Evolutionary conservation across 352 stramenopile genomes (phyloP), one percentile per base, ranked within the genome.

Genomic region (Phytophthora pini): DNA sequence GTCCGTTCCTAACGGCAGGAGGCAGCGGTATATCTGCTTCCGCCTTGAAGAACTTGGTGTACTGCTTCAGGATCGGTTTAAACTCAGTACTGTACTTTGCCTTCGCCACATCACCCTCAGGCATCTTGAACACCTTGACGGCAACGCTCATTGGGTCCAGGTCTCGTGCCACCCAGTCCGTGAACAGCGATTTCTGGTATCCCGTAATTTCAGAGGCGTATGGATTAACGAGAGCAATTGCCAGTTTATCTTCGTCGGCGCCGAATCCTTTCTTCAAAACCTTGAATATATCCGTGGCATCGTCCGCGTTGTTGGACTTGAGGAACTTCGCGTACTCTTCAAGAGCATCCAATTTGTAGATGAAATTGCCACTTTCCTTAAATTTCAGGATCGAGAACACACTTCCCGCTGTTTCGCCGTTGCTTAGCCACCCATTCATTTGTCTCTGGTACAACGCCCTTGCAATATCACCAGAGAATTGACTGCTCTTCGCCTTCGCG

Each of bases 301-400:
- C n/a, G 27, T 32, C 2, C 3, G 31, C 17, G 15, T 56, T 43
- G 1, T 32, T 34, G 5, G 31, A 4, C 4, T 43, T 44, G 5
- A 56, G 39, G 10, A 56, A 22, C 20, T 45, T 45, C 4, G 31
- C 11, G 17, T 56, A 56, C 4, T 32, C 17, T 10, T 45, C 20
- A 12, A 56, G 22, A 7, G 11, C 17, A 12, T 20, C 17, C 31
- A 56, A 5, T 22, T 56, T 56, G 6, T 13, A 12, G 31, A 5
- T 24, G 17, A 31, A 17, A 10, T 10, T 7, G 8, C 4, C 32
- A 15, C 31, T 12, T 9, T 43, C 9, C 17, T 53, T 31, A 11
- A 61, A n/a, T 11, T 54, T 61, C 22, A 61, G 15, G 0, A 61
- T 12, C 17, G 9, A 10, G 22, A 54, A 38, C 36, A 54, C 29